Evolutionary conservation across 2,329 filamentous ascomycete genomes (phyloP).

Genomic region (Arthrobotrys conoides): DNA sequence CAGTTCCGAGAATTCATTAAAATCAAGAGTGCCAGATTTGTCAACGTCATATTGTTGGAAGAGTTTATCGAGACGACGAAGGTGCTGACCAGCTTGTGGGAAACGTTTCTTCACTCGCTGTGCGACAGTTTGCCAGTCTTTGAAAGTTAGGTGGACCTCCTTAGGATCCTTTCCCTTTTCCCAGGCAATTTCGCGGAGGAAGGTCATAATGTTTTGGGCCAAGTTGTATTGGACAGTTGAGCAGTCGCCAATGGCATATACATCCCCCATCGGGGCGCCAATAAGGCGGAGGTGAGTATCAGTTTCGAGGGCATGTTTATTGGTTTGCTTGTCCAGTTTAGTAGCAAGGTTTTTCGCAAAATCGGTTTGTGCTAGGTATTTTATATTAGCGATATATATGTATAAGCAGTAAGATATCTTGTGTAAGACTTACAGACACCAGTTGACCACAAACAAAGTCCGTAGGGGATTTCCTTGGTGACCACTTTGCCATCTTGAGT

Average conservation of each 20-base stretch:
- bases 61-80: slow-evolving; percentile 89
- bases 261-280: slow-evolving; percentile 89
- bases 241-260: slow-evolving; percentile 97
- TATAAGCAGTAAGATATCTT: background rate
- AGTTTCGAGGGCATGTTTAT: slow-evolving; percentile 91
- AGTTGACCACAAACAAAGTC: slow-evolving; percentile 98
- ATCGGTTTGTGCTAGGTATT: slow-evolving; percentile 76
- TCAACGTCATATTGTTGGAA: slow-evolving; percentile 95
- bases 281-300: slow-evolving; percentile 91
- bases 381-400: background rate
- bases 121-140: slow-evolving; percentile 89
- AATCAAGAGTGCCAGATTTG: slow-evolving; percentile 91
- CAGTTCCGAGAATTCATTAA: slow-evolving; percentile 89
- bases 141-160: slow-evolving; percentile 86
- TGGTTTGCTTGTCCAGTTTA: slow-evolving; percentile 85
- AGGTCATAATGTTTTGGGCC: slow-evolving; percentile 88
- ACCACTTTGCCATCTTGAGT: slow-evolving; percentile 78
- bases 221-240: slow-evolving; percentile 97
- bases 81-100: slow-evolving; percentile 88
- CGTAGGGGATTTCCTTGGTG: slow-evolving; percentile 94
- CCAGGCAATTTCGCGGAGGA: slow-evolving; percentile 89
- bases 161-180: slow-evolving; percentile 92
- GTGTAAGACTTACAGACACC: slow-evolving; percentile 75
- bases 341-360: slow-evolving; percentile 82
- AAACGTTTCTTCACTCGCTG: slow-evolving; percentile 84